These are phyloP conservation scores for Spathaspora arborariae DNA, from an alignment of 805 yeast species.

Conservation along the genomic window DNA sequence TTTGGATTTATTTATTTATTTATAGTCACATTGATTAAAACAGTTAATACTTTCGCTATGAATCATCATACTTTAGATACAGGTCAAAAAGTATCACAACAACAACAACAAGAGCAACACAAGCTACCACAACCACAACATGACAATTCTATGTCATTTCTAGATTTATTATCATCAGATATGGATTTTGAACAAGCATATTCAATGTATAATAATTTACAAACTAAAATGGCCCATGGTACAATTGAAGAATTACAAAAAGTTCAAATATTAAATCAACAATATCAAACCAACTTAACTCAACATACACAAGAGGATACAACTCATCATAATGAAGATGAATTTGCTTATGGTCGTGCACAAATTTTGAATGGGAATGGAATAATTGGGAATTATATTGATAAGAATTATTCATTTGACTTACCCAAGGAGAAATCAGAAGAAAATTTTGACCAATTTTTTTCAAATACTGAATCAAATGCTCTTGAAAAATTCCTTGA, in stretches of 20 bases:
- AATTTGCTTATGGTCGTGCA: slow-evolving; percentile 5
- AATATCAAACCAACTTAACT: slow-evolving; percentile 5
- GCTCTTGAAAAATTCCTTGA: slow-evolving; percentile 41
- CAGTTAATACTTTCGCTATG: neutral
- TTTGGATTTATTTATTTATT: neutral
- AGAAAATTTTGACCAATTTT: slow-evolving; percentile 26
- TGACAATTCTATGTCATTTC: neutral
- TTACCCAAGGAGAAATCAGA: slow-evolving; percentile 26
- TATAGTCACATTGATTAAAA: neutral
- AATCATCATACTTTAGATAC: neutral
- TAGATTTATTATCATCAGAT: slow-evolving; percentile 33
- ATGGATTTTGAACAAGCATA: slow-evolving; percentile 47
- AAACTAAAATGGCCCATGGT: slow-evolving; percentile 32
- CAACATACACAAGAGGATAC: neutral
- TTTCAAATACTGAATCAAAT: slow-evolving; percentile 33
- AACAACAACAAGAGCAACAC: neutral
- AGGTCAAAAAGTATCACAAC: neutral
- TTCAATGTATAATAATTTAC: slow-evolving; percentile 34
- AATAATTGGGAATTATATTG: neutral
- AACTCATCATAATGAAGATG: slow-evolving; percentile 1
- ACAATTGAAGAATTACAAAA: slow-evolving; percentile 36
- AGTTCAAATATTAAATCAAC: slow-evolving; percentile 29
- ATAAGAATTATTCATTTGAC: slow-evolving; percentile 9
- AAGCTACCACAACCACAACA: neutral
- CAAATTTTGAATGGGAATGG: slow-evolving; percentile 6